Conservation (phyloP, 306 rosid species). For the Cyclanthera cordifolia region DNA sequence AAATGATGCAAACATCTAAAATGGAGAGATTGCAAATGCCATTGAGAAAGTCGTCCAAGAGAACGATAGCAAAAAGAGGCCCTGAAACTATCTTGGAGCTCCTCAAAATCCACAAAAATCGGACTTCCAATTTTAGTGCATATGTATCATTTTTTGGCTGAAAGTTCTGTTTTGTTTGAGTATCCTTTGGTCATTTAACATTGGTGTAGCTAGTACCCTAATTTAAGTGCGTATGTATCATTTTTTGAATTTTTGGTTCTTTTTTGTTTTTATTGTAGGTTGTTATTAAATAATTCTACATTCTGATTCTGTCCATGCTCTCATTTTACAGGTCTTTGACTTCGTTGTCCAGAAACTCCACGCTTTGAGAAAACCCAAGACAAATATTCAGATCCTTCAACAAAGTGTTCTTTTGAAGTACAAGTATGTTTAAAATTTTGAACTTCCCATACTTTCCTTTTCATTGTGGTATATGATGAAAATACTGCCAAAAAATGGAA, state of each 20-base stretch:
- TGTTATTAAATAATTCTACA: neutral
- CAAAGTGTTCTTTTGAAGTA: slow-evolving; percentile 90
- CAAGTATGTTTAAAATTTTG: slow-evolving; percentile 44
- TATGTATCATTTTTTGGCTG: neutral
- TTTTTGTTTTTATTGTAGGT: neutral
- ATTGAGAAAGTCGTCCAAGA: too few species aligned
- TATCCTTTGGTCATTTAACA: neutral
- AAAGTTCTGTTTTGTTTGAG: neutral
- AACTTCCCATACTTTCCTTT: neutral
- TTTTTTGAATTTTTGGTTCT: neutral
- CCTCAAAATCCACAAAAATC: too few species aligned
- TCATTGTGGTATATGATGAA: neutral
- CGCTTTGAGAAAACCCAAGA: slow-evolving; percentile 91
- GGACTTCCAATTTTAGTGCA: slow-evolving; percentile 2
- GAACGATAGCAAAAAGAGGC: too few species aligned
- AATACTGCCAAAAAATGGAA: neutral
- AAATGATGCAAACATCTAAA: too few species aligned
- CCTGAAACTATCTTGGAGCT: too few species aligned
- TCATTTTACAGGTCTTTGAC: slow-evolving; percentile 68
- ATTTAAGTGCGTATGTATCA: neutral
- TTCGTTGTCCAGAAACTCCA: slow-evolving; percentile 93
- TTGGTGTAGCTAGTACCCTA: neutral
- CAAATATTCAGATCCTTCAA: slow-evolving; percentile 96
- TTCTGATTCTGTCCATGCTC: slow-evolving; percentile 6
- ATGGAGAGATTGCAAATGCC: too few species aligned